Base-by-base conservation (phyloP, 1,284 basidiomycete species). In the Hypsizygus ulmarius region DNA sequence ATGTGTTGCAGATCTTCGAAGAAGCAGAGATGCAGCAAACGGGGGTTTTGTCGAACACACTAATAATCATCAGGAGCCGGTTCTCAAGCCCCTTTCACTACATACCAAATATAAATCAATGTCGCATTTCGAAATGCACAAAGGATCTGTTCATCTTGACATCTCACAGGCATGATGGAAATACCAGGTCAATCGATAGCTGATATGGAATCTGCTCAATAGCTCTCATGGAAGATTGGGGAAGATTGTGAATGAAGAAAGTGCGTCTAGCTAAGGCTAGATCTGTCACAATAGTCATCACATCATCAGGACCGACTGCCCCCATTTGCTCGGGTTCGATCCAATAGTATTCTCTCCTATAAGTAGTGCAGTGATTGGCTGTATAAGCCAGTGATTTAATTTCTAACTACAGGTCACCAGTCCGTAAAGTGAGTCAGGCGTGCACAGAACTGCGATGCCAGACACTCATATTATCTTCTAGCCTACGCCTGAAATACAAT, bases 251-350 rank as follows among this genome's bases (percentile, higher is more conserved):
- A 36, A 44, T 40, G 37, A 25, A 43, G 30, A 34, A 38, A 12
- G 43, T 36, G 15, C 43, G 38, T 12, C 15, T 33, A 27, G 16
- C 33, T 33, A 8, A 15, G 15, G 30, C 6, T 21, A 44, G 28
- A 44, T 49, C 48, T 40, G 27, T 49, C 48, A 49, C 32, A 45
- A 28, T 15, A 39, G 40, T 50, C 25, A 33, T 32, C 10, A 41
- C 36, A 38, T 25, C 21, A 49, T 38, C 25, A 45, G 18, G 18
- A 25, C 30, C 37, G 19, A 19, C 30, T 9, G 25, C 35, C 21
- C 7, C 21, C 21, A 25, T 25, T 25, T 25, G 21, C 21, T 25
- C 21, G 7, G 21, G 4, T 25, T 16, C 7, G 19, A 27, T 32
- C 19, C 41, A 21, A 19, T 34, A 14, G 39, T 16, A 32, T 41